Percentiles rank a stretch among this genome's conserved stretches.
phyloP scores from a whole-genome alignment of 2,329 filamentous ascomycete species.

The Celoporthe dispersa region DNA sequence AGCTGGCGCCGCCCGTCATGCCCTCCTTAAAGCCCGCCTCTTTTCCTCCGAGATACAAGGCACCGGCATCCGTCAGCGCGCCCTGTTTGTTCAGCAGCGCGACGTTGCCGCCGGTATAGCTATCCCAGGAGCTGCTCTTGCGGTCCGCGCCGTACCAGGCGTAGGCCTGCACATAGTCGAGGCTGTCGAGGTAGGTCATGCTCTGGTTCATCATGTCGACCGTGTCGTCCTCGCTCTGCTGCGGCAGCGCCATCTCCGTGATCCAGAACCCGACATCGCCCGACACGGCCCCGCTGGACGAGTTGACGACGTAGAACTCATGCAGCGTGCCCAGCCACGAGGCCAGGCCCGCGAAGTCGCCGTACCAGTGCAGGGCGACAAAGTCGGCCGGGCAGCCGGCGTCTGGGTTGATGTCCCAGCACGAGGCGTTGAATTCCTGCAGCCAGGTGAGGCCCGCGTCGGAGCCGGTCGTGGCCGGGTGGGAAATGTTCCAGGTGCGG shows the following conservation, averaged over 20 bases:
- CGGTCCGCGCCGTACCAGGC: constrained; percentile 49
- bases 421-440: constrained; percentile 45
- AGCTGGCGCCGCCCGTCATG: constrained; percentile 29
- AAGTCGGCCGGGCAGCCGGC: constrained; percentile 47
- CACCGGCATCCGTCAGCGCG: constrained; percentile 44
- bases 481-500: constrained; percentile 44
- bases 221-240: constrained; percentile 41
- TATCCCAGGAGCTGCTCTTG: constrained; percentile 41
- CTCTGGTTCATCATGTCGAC: constrained; percentile 47
- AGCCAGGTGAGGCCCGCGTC: constrained; percentile 45
- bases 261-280: constrained; percentile 41
- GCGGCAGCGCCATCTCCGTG: constrained; percentile 46
- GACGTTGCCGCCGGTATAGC: constrained; percentile 46
- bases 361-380: constrained; percentile 48
- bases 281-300: constrained; percentile 13
- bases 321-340: constrained; percentile 42
- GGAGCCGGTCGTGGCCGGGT: constrained; percentile 48
- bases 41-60: constrained; percentile 45
- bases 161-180: constrained; percentile 43
- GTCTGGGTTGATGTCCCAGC: constrained; percentile 42
- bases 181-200: constrained; percentile 40
- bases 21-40: constrained; percentile 44
- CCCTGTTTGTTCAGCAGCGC: constrained; percentile 44
- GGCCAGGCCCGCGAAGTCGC: constrained; percentile 41
- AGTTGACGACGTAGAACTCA: constrained; percentile 39